Conservation (phyloP, 768 basidiomycete genomes). For the Hirschioporus abietinus region DNA sequence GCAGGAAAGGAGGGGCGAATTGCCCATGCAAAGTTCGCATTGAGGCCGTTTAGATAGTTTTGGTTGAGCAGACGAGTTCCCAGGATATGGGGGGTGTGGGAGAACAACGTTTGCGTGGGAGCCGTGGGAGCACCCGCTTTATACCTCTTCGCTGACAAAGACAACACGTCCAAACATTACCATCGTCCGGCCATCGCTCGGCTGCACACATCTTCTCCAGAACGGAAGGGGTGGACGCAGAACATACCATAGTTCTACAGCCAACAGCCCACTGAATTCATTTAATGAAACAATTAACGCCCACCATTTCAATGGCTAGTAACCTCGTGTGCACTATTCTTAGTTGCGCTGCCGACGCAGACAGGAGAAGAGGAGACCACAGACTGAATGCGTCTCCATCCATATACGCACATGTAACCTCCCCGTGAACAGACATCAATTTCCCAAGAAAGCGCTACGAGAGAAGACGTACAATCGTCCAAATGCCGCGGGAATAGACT, state of each 20-base stretch:
- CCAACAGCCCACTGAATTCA: not conserved
- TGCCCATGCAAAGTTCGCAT: slow-evolving; percentile 1
- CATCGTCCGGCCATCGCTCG: not conserved
- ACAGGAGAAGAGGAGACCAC: too few relatives aligned
- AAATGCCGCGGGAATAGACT: not conserved
- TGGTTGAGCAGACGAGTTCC: slow-evolving; percentile 20
- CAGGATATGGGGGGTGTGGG: slow-evolving; percentile 41
- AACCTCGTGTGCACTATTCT: too few relatives aligned
- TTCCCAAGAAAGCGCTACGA: not conserved
- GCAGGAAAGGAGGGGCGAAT: slow-evolving; percentile 4
- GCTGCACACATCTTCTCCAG: too few relatives aligned
- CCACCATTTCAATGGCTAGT: not conserved
- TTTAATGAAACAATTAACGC: not conserved
- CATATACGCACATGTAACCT: too few relatives aligned
- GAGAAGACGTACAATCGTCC: too few relatives aligned
- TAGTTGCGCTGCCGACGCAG: too few relatives aligned
- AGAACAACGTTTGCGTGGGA: slow-evolving; percentile 39
- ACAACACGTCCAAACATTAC: slow-evolving; percentile 17
- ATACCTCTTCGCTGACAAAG: slow-evolving; percentile 25
- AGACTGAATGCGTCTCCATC: too few relatives aligned
- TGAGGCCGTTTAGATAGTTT: not conserved
- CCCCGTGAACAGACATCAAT: too few relatives aligned
- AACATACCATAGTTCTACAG: too few relatives aligned
- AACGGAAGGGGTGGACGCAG: too few relatives aligned
- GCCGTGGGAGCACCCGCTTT: slow-evolving; percentile 24